Base-by-base conservation (phyloP, 2,329 filamentous ascomycete genomes). In the Sporothrix mexicana region DNA sequence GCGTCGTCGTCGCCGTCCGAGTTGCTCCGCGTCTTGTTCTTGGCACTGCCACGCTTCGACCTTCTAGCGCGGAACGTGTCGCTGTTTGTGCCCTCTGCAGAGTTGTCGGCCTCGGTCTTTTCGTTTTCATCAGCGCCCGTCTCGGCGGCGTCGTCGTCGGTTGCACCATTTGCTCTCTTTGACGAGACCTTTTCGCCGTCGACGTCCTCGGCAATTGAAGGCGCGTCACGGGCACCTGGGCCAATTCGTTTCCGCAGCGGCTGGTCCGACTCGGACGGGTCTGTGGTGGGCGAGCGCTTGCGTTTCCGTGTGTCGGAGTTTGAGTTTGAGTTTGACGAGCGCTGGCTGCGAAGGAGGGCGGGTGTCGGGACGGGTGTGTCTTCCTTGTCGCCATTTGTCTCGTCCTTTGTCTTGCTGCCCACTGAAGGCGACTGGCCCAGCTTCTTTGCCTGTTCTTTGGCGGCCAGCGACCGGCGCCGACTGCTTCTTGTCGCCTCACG, bases 191-290 rank as follows among this genome's bases (percentile, higher is more conserved):
- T 30, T 77, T 45, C 47, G 47, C 36, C 59, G 20, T 53, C 70
- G 17, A 49, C 43, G 8, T 67, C 57, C 13, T 71, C 68, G n/a
- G 62, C 70, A 3, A 43, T 61, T 1, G 49, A 36, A 0, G 17
- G 17, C 51, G 57, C 73, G 4, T 82, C 82, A 55, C 80, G 80
- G 23, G 82, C 84, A 30, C 85, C 80, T 8, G 87, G 87, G 30
- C 83, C 84, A n/a, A 84, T 83, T 73, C 88, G 85, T 79, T 90
- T 90, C 74, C 86, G 83, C 55, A 83, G 78, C 7, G 86, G 86
- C 75, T 86, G 84, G 36, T 85, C 84, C 1, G 81, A 76, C 70
- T 85, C 85, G 41, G 83, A 83, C 13, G 80, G 80, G 59, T 88
- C 85, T 36, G 78, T 78, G 3, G 79, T 79, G 2, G 82, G 82